Evolutionary conservation across 148 eudicot genomes (phyloP).

Genomic region (Nepenthes mirabilis): DNA sequence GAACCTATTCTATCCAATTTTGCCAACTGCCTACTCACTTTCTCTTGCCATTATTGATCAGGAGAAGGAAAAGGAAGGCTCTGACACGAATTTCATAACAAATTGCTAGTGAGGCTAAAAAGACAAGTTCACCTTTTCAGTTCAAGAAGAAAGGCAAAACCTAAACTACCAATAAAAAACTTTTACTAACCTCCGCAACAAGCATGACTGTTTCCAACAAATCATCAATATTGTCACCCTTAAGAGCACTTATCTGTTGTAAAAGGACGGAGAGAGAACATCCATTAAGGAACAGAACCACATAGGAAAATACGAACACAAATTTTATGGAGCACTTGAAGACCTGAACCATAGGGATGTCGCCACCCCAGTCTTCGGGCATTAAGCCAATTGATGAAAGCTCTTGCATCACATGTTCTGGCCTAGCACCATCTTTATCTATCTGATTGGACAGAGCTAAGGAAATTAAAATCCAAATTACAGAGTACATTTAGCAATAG

Average conservation of each 20-base stretch:
- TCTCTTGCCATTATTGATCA: too few relatives aligned
- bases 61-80: too few relatives aligned
- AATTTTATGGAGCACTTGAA: background rate
- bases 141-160: too few relatives aligned
- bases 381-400: constrained; percentile 85
- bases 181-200: constrained; percentile 76
- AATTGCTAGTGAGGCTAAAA: too few relatives aligned
- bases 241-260: constrained; percentile 88
- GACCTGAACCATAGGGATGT: constrained; percentile 86
- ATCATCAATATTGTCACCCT: constrained; percentile 81
- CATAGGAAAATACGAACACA: background rate
- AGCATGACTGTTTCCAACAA: constrained; percentile 89
- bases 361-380: constrained; percentile 99
- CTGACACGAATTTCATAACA: too few relatives aligned
- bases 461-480: background rate
- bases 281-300: background rate
- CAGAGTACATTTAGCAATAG: background rate
- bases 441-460: constrained; percentile 33
- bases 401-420: constrained; percentile 95
- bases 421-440: constrained; percentile 94
- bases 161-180: constrained; percentile 1
- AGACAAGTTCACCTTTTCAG: too few relatives aligned
- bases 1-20: too few relatives aligned
- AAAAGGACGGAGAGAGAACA: constrained; percentile 6
- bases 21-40: too few relatives aligned